phyloP scores from a whole-genome alignment of 1,284 basidiomycete genomes.

The Fomitopsis palustris region DNA sequence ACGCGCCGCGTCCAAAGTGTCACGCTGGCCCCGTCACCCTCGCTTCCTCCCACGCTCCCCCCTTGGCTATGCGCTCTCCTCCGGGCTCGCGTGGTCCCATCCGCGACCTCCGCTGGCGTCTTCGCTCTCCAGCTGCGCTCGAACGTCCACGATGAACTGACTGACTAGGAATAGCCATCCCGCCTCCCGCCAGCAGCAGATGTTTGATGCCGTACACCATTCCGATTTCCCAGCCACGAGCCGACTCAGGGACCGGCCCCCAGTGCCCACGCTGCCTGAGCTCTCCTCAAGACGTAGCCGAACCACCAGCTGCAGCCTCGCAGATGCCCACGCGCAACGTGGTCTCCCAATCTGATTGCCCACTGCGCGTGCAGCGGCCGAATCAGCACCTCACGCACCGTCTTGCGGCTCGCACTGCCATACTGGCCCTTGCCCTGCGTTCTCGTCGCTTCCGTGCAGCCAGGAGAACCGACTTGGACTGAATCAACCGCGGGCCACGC shows the following conservation, averaged over 20 bases:
- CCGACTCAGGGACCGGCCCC: conserved; percentile 1
- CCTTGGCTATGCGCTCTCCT: neutral
- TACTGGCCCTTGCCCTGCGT: neutral
- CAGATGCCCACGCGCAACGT: neutral
- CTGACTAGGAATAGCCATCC: neutral
- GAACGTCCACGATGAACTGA: neutral
- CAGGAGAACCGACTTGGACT: neutral
- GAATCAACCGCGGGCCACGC: neutral
- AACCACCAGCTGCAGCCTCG: neutral
- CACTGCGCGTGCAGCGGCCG: neutral
- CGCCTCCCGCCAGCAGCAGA: neutral
- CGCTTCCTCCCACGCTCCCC: neutral
- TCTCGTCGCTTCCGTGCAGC: neutral
- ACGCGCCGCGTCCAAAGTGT: neutral
- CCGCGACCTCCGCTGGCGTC: neutral
- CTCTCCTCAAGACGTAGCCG: conserved; percentile 1
- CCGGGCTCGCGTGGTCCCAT: neutral
- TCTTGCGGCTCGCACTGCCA: neutral
- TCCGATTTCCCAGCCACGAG: neutral
- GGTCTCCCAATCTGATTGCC: neutral
- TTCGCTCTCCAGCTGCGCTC: neutral
- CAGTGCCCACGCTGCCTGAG: neutral
- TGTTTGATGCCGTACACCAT: neutral
- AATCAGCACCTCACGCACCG: neutral
- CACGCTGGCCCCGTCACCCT: neutral